These are phyloP conservation scores for Microbotryum silenes-acaulis DNA, from an alignment of 1,284 basidiomycete genomes.

Conservation along the genomic window DNA sequence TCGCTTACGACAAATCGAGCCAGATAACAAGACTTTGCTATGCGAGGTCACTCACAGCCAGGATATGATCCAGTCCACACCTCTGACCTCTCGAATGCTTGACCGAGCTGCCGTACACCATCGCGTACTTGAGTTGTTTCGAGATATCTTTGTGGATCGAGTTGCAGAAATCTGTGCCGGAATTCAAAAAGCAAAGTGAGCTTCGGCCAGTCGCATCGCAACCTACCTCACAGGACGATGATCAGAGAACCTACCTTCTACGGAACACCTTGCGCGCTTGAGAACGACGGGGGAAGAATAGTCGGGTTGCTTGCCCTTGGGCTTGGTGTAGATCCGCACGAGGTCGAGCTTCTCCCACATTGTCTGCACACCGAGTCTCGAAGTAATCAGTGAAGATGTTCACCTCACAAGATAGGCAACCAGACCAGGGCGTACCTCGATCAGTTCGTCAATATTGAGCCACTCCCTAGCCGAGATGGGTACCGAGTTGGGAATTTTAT, in stretches of 20 bases:
- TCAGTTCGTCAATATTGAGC: slow-evolving; percentile 94
- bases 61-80: slow-evolving; percentile 64
- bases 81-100: slow-evolving; percentile 96
- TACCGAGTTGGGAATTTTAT: slow-evolving; percentile 82
- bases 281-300: slow-evolving; percentile 65
- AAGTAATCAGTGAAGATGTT: background rate
- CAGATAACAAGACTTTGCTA: background rate
- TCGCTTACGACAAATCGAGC: background rate
- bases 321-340: slow-evolving; percentile 83
- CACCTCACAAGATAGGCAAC: background rate
- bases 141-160: slow-evolving; percentile 74
- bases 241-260: slow-evolving; percentile 48
- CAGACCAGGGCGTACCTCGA: slow-evolving; percentile 46
- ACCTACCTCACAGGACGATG: background rate
- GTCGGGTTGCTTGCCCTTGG: slow-evolving; percentile 81
- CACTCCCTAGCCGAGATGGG: slow-evolving; percentile 88
- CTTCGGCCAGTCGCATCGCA: background rate
- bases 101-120: slow-evolving; percentile 89
- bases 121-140: slow-evolving; percentile 80
- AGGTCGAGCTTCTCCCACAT: slow-evolving; percentile 88
- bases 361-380: slow-evolving; percentile 21
- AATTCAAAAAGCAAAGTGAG: background rate
- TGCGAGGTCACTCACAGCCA: slow-evolving; percentile 19
- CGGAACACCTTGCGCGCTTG: slow-evolving; percentile 49
- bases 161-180: slow-evolving; percentile 67